Percentiles rank a stretch among this genome's conserved stretches.
These are phyloP conservation scores for Fusarium coffeatum DNA, from an alignment of 2,329 filamentous ascomycete genomes.

Conservation along the genomic window DNA sequence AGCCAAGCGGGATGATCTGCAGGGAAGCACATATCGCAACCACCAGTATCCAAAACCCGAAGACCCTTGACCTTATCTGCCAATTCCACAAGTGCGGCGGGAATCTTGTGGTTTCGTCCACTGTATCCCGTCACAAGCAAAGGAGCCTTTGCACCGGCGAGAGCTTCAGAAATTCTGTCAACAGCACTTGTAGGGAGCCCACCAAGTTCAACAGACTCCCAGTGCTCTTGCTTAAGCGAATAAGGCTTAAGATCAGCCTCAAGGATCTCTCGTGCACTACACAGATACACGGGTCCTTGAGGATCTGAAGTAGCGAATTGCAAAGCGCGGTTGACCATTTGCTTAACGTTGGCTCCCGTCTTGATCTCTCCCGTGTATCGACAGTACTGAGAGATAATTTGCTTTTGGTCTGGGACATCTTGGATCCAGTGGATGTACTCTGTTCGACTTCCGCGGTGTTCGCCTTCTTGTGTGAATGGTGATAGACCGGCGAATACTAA, in stretches of 20 bases:
- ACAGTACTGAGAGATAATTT: slow-evolving; percentile 86
- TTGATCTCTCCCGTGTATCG: slow-evolving; percentile 86
- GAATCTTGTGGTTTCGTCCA: slow-evolving; percentile 74
- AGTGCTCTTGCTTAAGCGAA: slow-evolving; percentile 73
- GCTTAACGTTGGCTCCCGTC: slow-evolving; percentile 86
- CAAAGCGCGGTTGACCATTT: slow-evolving; percentile 86
- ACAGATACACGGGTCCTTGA: slow-evolving; percentile 82
- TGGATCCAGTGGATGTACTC: slow-evolving; percentile 92
- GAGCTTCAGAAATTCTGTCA: slow-evolving; percentile 68
- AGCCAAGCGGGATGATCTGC: slow-evolving; percentile 75
- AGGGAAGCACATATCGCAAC: slow-evolving; percentile 85
- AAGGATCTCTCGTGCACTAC: slow-evolving; percentile 83
- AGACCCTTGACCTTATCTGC: slow-evolving; percentile 76
- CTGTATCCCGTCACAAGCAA: slow-evolving; percentile 77
- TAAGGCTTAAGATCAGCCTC: slow-evolving; percentile 85
- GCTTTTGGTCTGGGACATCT: slow-evolving; percentile 83
- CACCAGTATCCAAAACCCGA: slow-evolving; percentile 79
- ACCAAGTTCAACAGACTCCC: slow-evolving; percentile 77
- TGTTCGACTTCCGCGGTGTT: slow-evolving; percentile 79
- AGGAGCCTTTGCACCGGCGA: slow-evolving; percentile 73
- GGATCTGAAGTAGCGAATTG: slow-evolving; percentile 84
- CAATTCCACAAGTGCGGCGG: slow-evolving; percentile 71
- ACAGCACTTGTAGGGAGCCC: slow-evolving; percentile 66
- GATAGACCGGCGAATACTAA: slow-evolving; percentile 82
- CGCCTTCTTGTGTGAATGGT: slow-evolving; percentile 81